These are phyloP conservation scores for Terfezia boudieri DNA, from an alignment of 495 filamentous ascomycete genomes.

Conservation along the genomic window DNA sequence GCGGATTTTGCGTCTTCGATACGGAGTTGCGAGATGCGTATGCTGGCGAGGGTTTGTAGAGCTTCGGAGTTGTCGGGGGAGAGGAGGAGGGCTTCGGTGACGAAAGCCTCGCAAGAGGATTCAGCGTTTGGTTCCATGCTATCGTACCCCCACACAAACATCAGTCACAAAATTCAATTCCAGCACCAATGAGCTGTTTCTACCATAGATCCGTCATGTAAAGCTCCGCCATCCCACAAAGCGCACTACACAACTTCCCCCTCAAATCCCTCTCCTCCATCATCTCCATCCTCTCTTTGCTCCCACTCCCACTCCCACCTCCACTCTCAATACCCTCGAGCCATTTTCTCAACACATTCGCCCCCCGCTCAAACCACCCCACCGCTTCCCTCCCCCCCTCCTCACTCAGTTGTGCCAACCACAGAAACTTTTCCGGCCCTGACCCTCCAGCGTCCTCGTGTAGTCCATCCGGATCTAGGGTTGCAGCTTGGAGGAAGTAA, in stretches of 20 bases:
- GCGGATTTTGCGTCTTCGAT: conserved; percentile 58
- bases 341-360: conserved; percentile 39
- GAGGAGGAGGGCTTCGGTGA: conserved; percentile 65
- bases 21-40: conserved; percentile 69
- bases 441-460: conserved; percentile 34
- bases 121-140: conserved; percentile 81
- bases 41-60: conserved; percentile 78
- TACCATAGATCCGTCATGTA: conserved; percentile 91
- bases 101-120: conserved; percentile 53
- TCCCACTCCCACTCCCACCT: conserved; percentile 16
- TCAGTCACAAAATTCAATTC: neutral
- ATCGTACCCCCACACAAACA: neutral
- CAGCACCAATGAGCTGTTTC: neutral
- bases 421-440: conserved; percentile 85
- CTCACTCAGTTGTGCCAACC: conserved; percentile 80
- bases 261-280: conserved; percentile 39
- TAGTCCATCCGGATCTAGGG: conserved; percentile 47
- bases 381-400: conserved; percentile 69
- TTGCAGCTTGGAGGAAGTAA: conserved; percentile 45
- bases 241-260: conserved; percentile 54
- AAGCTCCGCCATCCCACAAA: conserved; percentile 79
- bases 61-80: conserved; percentile 56
- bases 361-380: conserved; percentile 68
- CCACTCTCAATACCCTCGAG: conserved; percentile 25
- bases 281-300: conserved; percentile 24